phyloP scores from a whole-genome alignment of 2,329 filamentous ascomycete genomes.

The Aciculosporium take region DNA sequence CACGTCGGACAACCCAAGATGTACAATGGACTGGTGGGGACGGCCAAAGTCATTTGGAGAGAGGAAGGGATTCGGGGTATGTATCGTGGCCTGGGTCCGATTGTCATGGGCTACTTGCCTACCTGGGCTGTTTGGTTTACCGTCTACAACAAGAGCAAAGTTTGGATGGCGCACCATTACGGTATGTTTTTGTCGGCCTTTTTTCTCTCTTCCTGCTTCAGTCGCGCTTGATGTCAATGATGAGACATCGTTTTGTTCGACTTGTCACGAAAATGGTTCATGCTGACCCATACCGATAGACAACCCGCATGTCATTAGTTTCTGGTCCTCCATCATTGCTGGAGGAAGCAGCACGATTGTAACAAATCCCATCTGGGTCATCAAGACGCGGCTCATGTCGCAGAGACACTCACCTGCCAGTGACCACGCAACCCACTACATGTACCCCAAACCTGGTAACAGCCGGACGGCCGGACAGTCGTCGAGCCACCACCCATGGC shows the following conservation, averaged over 20 bases:
- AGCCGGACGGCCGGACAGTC: conserved; percentile 40
- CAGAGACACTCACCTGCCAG: conserved; percentile 48
- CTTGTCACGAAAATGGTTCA: background rate
- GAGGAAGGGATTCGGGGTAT: conserved; percentile 82
- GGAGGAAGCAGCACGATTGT: conserved; percentile 85
- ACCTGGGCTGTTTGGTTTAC: conserved; percentile 98
- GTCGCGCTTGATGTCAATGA: background rate
- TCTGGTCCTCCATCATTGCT: conserved; percentile 80
- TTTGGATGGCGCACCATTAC: conserved; percentile 51
- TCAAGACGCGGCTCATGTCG: conserved; percentile 96
- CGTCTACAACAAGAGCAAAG: conserved; percentile 83
- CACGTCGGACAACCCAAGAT: conserved; percentile 41
- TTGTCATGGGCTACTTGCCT: conserved; percentile 87
- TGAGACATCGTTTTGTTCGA: background rate
- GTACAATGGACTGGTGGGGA: conserved; percentile 80
- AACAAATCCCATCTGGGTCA: conserved; percentile 98
- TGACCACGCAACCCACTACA: conserved; percentile 30
- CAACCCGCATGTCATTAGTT: conserved; percentile 64
- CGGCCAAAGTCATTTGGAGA: conserved; percentile 68
- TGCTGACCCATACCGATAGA: conserved; percentile 28
- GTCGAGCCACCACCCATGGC: conserved; percentile 65
- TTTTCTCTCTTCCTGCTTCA: background rate
- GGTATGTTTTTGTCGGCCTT: conserved; percentile 27
- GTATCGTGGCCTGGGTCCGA: conserved; percentile 86
- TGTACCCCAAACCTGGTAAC: conserved; percentile 34